Conservation (phyloP, 192 early-diverging fungal genomes). For the Dispira simplex region DNA sequence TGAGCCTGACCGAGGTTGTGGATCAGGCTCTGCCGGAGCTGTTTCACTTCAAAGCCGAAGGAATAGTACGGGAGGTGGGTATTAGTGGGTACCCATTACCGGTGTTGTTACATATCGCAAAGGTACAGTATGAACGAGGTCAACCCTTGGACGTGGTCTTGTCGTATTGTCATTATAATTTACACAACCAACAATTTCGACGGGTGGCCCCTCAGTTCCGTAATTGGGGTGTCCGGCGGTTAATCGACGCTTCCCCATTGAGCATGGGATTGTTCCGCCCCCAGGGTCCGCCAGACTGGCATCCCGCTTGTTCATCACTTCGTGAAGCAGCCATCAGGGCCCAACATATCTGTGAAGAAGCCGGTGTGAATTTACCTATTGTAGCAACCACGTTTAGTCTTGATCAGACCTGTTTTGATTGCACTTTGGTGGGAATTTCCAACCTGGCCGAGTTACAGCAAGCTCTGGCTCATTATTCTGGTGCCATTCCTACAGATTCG, state of each 20-base stretch:
- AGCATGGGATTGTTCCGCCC: constrained; percentile 51
- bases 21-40: constrained; percentile 38
- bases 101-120: constrained; percentile 37
- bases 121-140: constrained; percentile 31
- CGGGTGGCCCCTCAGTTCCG: constrained; percentile 35
- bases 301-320: constrained; percentile 41
- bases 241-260: constrained; percentile 53
- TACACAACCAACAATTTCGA: constrained; percentile 39
- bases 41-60: constrained; percentile 27
- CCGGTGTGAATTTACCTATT: constrained; percentile 28
- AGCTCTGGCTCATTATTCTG: constrained; percentile 13
- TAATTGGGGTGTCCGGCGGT: constrained; percentile 30
- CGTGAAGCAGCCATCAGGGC: constrained; percentile 31
- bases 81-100: constrained; percentile 54
- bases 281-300: constrained; percentile 41
- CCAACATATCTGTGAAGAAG: constrained; percentile 19
- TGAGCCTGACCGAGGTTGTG: constrained; percentile 30
- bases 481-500: constrained; percentile 13
- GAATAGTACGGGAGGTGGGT: constrained; percentile 47
- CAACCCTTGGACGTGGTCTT: constrained; percentile 43
- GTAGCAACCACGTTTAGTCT: constrained; percentile 33
- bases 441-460: constrained; percentile 15
- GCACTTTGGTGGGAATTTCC: constrained; percentile 23
- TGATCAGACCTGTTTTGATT: constrained; percentile 14
- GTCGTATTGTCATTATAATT: constrained; percentile 53